phyloP scores from a whole-genome alignment of 2,329 filamentous ascomycete genomes.

The Xylariaceae sp. region DNA sequence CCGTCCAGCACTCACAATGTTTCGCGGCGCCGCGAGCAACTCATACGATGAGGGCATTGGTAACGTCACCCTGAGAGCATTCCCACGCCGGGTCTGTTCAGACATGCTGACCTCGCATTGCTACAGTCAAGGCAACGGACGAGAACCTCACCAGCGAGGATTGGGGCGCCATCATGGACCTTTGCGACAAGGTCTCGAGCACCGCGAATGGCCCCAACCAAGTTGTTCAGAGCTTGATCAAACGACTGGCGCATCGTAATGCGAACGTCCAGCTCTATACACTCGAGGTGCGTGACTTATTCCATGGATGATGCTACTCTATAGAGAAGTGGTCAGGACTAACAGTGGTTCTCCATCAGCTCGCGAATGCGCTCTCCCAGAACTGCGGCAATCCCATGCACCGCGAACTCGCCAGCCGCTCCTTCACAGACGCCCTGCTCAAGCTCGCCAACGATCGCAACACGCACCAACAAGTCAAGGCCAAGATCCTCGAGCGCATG shows the following conservation, averaged over 20 bases:
- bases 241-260: conserved; percentile 85
- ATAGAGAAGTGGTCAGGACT: not conserved
- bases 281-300: conserved; percentile 57
- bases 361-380: conserved; percentile 85
- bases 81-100: conserved; percentile 12
- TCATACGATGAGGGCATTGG: conserved; percentile 57
- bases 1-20: conserved; percentile 33
- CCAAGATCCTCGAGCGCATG: conserved; percentile 96
- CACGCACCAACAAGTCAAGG: conserved; percentile 92
- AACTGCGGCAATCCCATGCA: conserved; percentile 86
- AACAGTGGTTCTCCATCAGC: conserved; percentile 40
- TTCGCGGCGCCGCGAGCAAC: conserved; percentile 55
- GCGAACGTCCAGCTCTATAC: conserved; percentile 96
- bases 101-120: conserved; percentile 4
- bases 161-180: conserved; percentile 60
- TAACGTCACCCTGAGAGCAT: conserved; percentile 30
- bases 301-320: not conserved
- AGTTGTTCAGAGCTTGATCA: conserved; percentile 84
- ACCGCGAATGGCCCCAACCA: conserved; percentile 65
- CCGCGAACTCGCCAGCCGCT: conserved; percentile 81
- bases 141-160: conserved; percentile 89
- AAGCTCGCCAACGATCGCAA: conserved; percentile 90
- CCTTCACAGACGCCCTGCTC: conserved; percentile 89
- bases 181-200: conserved; percentile 54
- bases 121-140: conserved; percentile 72